Conservation (phyloP, 1,284 basidiomycete genomes). For the Polyporus tsugae region DNA sequence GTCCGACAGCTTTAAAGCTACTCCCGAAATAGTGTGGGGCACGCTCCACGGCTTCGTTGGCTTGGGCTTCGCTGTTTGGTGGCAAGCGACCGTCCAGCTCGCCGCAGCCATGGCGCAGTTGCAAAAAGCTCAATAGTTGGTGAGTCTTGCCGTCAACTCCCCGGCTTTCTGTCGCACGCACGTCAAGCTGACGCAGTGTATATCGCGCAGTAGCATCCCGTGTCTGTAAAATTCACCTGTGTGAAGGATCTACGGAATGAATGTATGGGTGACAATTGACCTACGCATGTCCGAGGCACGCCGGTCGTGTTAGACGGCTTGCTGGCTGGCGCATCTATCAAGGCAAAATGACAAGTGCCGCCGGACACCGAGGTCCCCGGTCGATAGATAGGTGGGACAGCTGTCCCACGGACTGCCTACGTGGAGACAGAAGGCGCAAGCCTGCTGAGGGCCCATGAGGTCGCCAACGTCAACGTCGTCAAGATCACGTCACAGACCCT, state of each 20-base stretch:
- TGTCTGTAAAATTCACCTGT: background rate
- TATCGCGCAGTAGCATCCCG: background rate
- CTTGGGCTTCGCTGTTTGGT: slow-evolving; percentile 74
- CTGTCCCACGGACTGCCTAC: slow-evolving; percentile 2
- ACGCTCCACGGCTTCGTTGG: slow-evolving; percentile 72
- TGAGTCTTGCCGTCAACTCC: background rate
- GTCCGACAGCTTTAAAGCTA: slow-evolving; percentile 43
- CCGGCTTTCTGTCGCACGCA: background rate
- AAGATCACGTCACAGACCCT: slow-evolving; percentile 25
- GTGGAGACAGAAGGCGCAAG: slow-evolving; percentile 34
- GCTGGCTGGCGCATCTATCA: background rate
- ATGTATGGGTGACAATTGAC: background rate
- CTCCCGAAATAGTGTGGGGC: slow-evolving; percentile 76
- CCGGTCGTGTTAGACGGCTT: background rate
- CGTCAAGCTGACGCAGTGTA: background rate
- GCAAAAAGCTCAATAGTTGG: slow-evolving; percentile 38
- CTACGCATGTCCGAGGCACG: background rate
- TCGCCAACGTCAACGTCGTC: slow-evolving; percentile 40
- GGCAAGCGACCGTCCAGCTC: slow-evolving; percentile 72
- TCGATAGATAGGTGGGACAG: background rate
- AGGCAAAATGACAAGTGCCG: background rate
- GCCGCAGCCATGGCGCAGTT: slow-evolving; percentile 49
- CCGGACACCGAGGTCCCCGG: slow-evolving; percentile 1
- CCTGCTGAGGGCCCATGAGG: slow-evolving; percentile 41
- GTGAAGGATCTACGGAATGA: background rate